Percentiles rank a stretch among this genome's conserved stretches.
Evolutionary conservation across 2,329 filamentous ascomycete genomes (phyloP).

Genomic region (Didymella lethalis): DNA sequence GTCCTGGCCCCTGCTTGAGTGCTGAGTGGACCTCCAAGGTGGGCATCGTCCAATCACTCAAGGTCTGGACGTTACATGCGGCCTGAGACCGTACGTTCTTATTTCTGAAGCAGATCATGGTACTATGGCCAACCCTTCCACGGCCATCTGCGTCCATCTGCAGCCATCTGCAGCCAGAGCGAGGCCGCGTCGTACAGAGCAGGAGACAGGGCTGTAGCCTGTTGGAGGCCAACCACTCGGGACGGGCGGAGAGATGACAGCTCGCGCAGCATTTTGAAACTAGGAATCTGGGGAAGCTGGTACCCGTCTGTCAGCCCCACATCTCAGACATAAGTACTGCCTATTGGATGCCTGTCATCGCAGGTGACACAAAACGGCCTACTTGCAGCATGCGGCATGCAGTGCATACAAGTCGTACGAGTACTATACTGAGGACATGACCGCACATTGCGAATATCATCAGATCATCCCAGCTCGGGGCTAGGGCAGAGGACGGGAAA

Average conservation of each 20-base stretch:
- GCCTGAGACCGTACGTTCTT: background rate
- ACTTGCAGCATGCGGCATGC: conserved; percentile 22
- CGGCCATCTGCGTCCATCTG: conserved; percentile 7
- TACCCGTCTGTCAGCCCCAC: conserved; percentile 29
- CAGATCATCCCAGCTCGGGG: background rate
- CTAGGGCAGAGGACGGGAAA: background rate
- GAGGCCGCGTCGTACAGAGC: conserved; percentile 19
- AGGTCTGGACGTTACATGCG: background rate
- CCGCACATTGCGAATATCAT: background rate
- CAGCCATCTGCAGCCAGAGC: conserved; percentile 13
- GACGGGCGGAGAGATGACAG: conserved; percentile 23
- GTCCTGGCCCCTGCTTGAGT: background rate
- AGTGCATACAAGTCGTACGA: conserved; percentile 12
- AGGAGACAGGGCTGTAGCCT: conserved; percentile 20
- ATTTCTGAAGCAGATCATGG: conserved; percentile 7
- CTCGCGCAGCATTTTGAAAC: conserved; percentile 21
- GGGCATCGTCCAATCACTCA: background rate
- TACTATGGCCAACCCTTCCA: background rate
- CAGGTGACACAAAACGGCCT: conserved; percentile 27
- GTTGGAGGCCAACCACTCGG: conserved; percentile 3
- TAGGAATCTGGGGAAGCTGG: conserved; percentile 28
- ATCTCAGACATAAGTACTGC: conserved; percentile 10
- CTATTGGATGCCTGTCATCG: conserved; percentile 8
- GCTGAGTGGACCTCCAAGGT: background rate
- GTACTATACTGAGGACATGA: conserved; percentile 5